Conservation (phyloP, 164 flowering plant species). For the Macadamia tetraphylla region DNA sequence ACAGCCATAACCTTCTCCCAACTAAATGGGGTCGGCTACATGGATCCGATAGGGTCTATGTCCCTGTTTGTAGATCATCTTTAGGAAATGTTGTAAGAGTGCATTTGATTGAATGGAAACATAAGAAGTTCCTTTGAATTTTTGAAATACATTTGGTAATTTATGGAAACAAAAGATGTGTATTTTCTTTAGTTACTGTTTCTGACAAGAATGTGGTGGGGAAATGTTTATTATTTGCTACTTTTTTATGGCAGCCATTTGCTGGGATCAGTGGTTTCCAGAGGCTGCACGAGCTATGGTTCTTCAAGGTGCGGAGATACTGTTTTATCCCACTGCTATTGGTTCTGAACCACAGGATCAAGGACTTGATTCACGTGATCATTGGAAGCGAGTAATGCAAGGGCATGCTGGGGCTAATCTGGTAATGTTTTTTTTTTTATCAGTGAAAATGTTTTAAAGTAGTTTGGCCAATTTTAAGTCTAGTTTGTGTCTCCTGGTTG, state of each 20-base stretch:
- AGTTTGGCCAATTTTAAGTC: constrained; percentile 3
- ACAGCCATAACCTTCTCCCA: too few species aligned
- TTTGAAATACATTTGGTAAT: too few species aligned
- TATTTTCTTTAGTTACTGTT: background rate
- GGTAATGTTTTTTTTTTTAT: constrained; percentile 34
- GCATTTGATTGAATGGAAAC: too few species aligned
- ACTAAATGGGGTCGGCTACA: too few species aligned
- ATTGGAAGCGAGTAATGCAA: constrained; percentile 98
- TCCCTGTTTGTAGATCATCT: background rate
- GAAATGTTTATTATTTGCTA: background rate
- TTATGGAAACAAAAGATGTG: too few species aligned
- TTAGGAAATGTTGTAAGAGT: background rate
- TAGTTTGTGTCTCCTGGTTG: background rate
- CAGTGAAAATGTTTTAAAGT: background rate
- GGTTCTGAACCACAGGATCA: constrained; percentile 97
- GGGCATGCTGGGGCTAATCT: constrained; percentile 99
- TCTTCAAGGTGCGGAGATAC: constrained; percentile 94
- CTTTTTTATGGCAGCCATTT: constrained; percentile 55
- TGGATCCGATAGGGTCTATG: too few species aligned
- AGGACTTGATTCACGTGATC: constrained; percentile 90
- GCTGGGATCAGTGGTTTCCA: constrained; percentile 99
- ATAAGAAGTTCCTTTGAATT: too few species aligned
- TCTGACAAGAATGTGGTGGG: background rate
- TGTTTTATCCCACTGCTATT: constrained; percentile 97
- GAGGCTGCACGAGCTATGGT: constrained; percentile 98